Percentiles rank a stretch among this genome's conserved stretches.
Evolutionary conservation across 306 rosid species (phyloP).

Genomic region (Vigna angularis): DNA sequence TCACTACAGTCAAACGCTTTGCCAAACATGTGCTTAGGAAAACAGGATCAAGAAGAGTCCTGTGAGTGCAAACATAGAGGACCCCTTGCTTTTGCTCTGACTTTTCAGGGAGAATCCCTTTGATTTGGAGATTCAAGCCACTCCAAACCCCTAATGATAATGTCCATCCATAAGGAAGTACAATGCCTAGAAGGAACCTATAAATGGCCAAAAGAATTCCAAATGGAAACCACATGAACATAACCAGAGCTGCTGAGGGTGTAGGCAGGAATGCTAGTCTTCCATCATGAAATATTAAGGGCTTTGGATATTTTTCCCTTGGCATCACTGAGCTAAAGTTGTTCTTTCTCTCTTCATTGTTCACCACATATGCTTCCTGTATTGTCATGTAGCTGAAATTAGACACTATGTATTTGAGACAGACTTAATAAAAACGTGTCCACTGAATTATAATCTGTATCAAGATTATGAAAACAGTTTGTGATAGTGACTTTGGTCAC

Average conservation of each 20-base stretch:
- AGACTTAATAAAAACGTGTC: neutral
- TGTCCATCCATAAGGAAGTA: conserved; percentile 65
- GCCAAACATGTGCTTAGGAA: conserved; percentile 61
- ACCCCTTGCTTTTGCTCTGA: conserved; percentile 56
- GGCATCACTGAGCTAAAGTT: conserved; percentile 45
- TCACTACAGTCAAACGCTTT: conserved; percentile 74
- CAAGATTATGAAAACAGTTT: neutral
- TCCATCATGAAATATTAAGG: conserved; percentile 90
- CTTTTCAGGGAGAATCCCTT: conserved; percentile 39
- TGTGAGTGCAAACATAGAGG: conserved; percentile 79
- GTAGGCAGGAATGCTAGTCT: conserved; percentile 91
- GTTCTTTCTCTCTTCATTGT: conserved; percentile 57
- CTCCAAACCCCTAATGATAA: conserved; percentile 49
- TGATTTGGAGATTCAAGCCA: conserved; percentile 55
- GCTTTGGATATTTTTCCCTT: conserved; percentile 76
- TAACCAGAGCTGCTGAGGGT: conserved; percentile 67
- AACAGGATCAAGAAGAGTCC: conserved; percentile 84
- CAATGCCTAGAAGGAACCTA: conserved; percentile 64
- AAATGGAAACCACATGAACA: conserved; percentile 87
- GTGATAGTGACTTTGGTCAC: neutral
- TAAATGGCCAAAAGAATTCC: conserved; percentile 68
- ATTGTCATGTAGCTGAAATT: conserved; percentile 32
- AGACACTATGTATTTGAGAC: conserved; percentile 1
- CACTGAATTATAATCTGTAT: neutral
- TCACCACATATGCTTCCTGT: conserved; percentile 79